Conservation (phyloP, 768 basidiomycete species). For the Naganishia onofrii region DNA sequence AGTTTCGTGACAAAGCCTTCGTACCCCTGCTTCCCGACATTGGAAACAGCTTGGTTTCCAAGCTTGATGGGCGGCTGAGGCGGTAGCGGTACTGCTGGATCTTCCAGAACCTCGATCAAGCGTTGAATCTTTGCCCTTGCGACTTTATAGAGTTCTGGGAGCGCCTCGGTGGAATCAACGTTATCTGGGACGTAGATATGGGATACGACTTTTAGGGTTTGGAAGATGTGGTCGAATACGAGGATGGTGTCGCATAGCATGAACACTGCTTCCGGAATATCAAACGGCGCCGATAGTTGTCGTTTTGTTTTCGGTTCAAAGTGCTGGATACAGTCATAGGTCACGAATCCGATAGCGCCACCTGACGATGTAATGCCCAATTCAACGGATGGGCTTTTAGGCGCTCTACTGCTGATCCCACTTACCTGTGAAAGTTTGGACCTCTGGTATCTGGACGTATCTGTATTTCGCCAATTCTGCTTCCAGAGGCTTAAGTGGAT, state of each 20-base stretch:
- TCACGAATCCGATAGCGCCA: slow-evolving; percentile 94
- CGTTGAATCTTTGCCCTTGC: slow-evolving; percentile 77
- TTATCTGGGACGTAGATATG: slow-evolving; percentile 85
- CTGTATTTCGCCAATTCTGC: slow-evolving; percentile 79
- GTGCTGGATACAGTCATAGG: slow-evolving; percentile 92
- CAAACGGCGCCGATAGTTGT: slow-evolving; percentile 62
- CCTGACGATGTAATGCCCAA: slow-evolving; percentile 55
- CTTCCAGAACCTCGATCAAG: slow-evolving; percentile 72
- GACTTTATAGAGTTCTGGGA: slow-evolving; percentile 82
- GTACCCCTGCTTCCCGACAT: slow-evolving; percentile 91
- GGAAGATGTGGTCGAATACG: slow-evolving; percentile 94
- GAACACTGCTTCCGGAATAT: slow-evolving; percentile 89
- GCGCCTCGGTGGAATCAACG: slow-evolving; percentile 56
- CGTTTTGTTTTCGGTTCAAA: slow-evolving; percentile 77
- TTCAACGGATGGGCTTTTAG: not conserved
- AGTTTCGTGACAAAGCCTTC: slow-evolving; percentile 83
- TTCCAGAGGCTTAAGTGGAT: slow-evolving; percentile 80
- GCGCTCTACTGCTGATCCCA: not conserved
- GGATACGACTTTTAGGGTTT: slow-evolving; percentile 90
- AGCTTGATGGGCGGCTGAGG: slow-evolving; percentile 52
- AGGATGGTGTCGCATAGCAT: slow-evolving; percentile 95
- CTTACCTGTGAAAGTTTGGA: slow-evolving; percentile 78
- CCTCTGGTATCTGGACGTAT: slow-evolving; percentile 85
- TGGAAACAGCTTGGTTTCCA: slow-evolving; percentile 66
- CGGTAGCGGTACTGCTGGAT: slow-evolving; percentile 61